These are phyloP conservation scores for Kazachstania bromeliacearum DNA, from an alignment of 805 yeast genomes.

Conservation along the genomic window DNA sequence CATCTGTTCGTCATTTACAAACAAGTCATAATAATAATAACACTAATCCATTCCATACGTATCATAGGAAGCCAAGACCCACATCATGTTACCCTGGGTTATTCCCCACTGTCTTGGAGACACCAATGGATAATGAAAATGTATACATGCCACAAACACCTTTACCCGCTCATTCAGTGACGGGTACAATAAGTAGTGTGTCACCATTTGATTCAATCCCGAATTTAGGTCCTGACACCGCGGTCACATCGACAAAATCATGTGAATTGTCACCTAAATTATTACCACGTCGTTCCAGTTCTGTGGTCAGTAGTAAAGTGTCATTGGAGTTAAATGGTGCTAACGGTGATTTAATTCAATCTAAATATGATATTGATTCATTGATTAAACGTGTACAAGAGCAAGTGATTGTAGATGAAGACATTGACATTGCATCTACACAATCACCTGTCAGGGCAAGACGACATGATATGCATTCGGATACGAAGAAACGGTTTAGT, in stretches of 20 bases:
- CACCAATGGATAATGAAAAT: neutral
- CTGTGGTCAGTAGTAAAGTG: conserved; percentile 27
- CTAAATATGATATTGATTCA: conserved; percentile 17
- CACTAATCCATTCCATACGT: conserved; percentile 11
- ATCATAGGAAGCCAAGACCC: conserved; percentile 63
- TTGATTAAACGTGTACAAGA: conserved; percentile 17
- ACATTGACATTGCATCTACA: neutral
- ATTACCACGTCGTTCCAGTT: conserved; percentile 16
- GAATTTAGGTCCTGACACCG: conserved; percentile 9
- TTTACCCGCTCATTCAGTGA: too few relatives aligned
- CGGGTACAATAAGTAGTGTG: neutral
- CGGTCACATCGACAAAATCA: conserved; percentile 5
- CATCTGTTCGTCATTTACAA: neutral
- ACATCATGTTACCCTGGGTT: conserved; percentile 66
- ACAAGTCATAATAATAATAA: neutral
- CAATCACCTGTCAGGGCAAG: neutral
- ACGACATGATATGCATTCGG: neutral
- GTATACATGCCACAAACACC: too few relatives aligned
- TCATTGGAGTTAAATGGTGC: conserved; percentile 29
- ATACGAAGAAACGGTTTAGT: conserved; percentile 32
- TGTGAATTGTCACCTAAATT: conserved; percentile 16
- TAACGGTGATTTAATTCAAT: conserved; percentile 32
- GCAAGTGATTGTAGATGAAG: neutral
- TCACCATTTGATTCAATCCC: conserved; percentile 16
- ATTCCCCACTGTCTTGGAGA: conserved; percentile 6